These are phyloP conservation scores for Tylopilus felleus DNA, from an alignment of 768 basidiomycete species.

Conservation along the genomic window DNA sequence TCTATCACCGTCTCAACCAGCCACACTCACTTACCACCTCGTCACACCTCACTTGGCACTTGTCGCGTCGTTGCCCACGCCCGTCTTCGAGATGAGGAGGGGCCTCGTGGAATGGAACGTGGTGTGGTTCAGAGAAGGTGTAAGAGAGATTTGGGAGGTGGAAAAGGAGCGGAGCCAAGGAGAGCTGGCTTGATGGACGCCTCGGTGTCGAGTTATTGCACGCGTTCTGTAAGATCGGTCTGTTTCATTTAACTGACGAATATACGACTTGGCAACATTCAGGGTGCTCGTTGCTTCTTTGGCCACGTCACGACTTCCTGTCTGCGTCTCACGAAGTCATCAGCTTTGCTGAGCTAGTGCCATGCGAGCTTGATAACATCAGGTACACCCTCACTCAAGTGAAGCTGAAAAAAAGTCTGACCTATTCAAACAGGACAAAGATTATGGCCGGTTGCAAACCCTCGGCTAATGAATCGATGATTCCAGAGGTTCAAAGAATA, in stretches of 20 bases:
- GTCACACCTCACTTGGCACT: slow-evolving; percentile 71
- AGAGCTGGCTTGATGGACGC: slow-evolving; percentile 7
- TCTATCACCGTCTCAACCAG: slow-evolving; percentile 52
- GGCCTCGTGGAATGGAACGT: slow-evolving; percentile 86
- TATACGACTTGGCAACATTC: background rate
- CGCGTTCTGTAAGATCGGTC: background rate
- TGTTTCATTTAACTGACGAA: background rate
- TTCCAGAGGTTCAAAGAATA: too few relatives aligned
- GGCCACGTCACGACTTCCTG: background rate
- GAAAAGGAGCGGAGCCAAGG: slow-evolving; percentile 51
- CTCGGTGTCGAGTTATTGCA: background rate
- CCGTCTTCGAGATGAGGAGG: slow-evolving; percentile 66
- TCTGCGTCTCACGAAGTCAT: too few relatives aligned
- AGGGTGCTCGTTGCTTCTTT: background rate
- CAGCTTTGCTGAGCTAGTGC: too few relatives aligned
- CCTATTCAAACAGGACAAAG: too few relatives aligned
- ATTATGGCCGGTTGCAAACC: too few relatives aligned
- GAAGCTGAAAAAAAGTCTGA: too few relatives aligned
- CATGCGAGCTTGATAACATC: background rate
- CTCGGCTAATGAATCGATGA: too few relatives aligned
- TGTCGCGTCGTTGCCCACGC: slow-evolving; percentile 69
- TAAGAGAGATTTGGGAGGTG: slow-evolving; percentile 77
- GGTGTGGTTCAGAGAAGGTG: slow-evolving; percentile 78
- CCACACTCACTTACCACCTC: slow-evolving; percentile 82
- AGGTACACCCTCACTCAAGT: background rate